A percentile compares a stretch with the other conserved stretches of the same genome.
Conservation (phyloP, 176 grass and related monocot genomes). For the Eremochloa ophiuroides region DNA sequence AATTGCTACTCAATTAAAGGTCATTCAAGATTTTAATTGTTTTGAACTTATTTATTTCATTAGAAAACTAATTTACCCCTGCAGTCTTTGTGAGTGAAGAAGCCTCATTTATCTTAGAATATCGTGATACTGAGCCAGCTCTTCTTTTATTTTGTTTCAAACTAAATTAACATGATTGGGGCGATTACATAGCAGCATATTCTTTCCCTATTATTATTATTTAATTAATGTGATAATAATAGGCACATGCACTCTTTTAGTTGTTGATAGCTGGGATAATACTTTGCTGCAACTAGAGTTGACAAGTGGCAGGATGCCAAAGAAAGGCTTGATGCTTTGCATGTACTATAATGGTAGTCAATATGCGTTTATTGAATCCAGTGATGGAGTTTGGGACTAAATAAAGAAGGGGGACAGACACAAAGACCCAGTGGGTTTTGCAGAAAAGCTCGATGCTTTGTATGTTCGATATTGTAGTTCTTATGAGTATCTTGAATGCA, state of each 20-base stretch:
- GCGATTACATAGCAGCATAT: not conserved
- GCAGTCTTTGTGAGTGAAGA: not conserved
- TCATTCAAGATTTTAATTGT: not conserved
- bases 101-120: not conserved
- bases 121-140: not conserved
- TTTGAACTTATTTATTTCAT: slow-evolving; percentile 9
- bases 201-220: not conserved
- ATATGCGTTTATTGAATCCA: not conserved
- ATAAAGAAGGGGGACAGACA: not conserved
- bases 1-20: not conserved
- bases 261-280: not conserved
- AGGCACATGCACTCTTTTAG: not conserved
- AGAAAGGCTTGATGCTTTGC: not conserved
- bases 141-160: slow-evolving; percentile 9
- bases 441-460: not conserved
- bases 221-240: not conserved
- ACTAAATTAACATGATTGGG: not conserved
- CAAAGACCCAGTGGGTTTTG: not conserved
- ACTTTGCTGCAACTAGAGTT: not conserved
- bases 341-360: not conserved
- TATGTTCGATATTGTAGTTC: not conserved
- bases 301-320: not conserved
- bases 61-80: not conserved
- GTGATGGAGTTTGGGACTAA: not conserved
- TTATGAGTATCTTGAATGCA: not conserved